phyloP scores from a whole-genome alignment of 2,329 filamentous ascomycete genomes.

The Aureobasidium sp. region DNA sequence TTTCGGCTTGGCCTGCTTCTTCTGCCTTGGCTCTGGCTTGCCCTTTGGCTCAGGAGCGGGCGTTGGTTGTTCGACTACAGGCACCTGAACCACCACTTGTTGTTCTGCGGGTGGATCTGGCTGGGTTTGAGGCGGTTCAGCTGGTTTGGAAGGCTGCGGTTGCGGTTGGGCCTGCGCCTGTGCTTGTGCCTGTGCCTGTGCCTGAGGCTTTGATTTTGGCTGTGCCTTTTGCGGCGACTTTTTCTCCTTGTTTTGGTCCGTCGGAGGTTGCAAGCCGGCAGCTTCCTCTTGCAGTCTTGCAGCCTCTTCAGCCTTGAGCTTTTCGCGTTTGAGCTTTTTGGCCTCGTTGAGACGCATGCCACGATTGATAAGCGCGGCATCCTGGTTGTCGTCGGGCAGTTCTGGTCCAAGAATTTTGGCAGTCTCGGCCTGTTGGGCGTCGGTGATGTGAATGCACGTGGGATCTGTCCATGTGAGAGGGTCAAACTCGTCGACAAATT shows the following conservation, averaged over 20 bases:
- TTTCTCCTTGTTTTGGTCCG: conserved; percentile 1
- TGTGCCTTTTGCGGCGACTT: neutral
- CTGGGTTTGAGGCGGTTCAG: neutral
- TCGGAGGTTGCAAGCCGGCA: neutral
- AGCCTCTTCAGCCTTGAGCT: conserved; percentile 19
- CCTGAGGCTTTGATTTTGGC: neutral
- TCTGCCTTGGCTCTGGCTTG: neutral
- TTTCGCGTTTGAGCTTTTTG: conserved; percentile 63
- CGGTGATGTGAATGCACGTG: conserved; percentile 25
- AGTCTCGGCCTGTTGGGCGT: conserved; percentile 27
- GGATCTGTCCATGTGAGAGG: conserved; percentile 25
- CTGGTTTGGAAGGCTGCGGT: neutral
- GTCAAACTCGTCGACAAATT: conserved; percentile 53
- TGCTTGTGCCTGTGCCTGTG: neutral
- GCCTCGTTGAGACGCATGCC: conserved; percentile 73
- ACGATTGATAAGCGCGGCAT: conserved; percentile 58
- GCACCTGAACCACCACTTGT: neutral
- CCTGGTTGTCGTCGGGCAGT: conserved; percentile 28
- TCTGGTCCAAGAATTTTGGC: conserved; percentile 24
- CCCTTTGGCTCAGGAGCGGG: neutral
- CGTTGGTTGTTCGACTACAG: neutral
- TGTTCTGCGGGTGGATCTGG: neutral
- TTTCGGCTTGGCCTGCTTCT: neutral
- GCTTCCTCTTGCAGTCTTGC: neutral
- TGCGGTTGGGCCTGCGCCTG: neutral